Evolutionary conservation across 352 stramenopile genomes (phyloP), one percentile per base, ranked within the genome.

Genomic region (Phytophthora brassicae): DNA sequence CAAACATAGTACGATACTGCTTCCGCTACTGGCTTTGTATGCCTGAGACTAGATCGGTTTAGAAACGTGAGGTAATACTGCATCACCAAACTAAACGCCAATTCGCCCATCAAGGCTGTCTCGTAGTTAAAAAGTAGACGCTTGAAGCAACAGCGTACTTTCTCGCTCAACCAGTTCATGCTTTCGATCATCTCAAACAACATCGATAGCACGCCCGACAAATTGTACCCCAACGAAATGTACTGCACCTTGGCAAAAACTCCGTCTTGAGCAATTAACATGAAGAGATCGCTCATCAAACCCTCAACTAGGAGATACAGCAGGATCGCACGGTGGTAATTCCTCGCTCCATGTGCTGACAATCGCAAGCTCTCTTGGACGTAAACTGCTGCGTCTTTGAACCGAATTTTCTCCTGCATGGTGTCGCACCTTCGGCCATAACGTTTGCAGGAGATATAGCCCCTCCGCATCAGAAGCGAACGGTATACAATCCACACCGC

Each of bases 141-240:
- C 33, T 66, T 66, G 42, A 59, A 28, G 2, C 52, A 50, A n/a
- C 41, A 60, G 17, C 58, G 48, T 12, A 28, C 11, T 11, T 39
- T 60, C 24, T 60, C 41, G 5, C n/a, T 17, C 22, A 66, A 4
- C 58, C 48, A 60, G 16, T 59, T 39, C 48, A 59, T 66, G 6
- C 28, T 60, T 19, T 66, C 58, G 13, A 66, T 42, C 58, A 66
- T 66, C 36, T 66, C 49, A 17, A 66, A 66, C 29, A 60, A 20
- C 42, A 66, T 60, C 31, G 58, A 66, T 9, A 66, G 23, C 4
- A 66, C 35, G 8, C 49, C 58, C 3, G 58, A 54, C 29, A 66
- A 45, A 19, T 66, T 66, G 31, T 66, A 66, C 4, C 58, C 49
- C 9, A 66, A 42, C 8, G 58, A 66, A 50, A 66, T 66, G 33